Base-by-base conservation (phyloP, 116 monocot genomes). In the Phalaenopsis hybrid region DNA sequence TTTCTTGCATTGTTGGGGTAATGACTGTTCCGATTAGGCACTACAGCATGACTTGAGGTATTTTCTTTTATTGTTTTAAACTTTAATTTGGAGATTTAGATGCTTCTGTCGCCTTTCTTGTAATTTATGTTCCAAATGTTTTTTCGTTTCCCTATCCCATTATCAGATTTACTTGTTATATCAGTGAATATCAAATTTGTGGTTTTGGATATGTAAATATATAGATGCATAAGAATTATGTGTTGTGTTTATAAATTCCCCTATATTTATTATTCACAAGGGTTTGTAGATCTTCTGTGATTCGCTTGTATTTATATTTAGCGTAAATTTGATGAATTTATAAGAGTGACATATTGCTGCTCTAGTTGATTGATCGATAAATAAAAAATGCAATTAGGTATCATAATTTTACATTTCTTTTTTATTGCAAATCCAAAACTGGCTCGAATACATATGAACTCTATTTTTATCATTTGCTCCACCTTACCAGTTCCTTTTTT, bases 21-120 rank as follows among this genome's bases (percentile, higher is more conserved):
- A 46, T 48, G 75, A 49, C 13, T n/a, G 58, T 21, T 12, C 43
- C 43, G 77, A 6, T n/a, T 81, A 81, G 73, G 72, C 78, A 7
- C 7, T 59, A 37, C 34, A 5, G 5, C 63, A 25, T 63, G 34
- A 5, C 37, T 5, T 72, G 31, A 4, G 4, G 8, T 0, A 5
- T 25, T 12, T 10, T 72, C 0, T 72, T 10, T 4, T n/a, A 0
- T 72, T 31, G 5, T 2, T 34, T 72, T 72, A 15, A 37, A 15
- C 37, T 37, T 55, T 55, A 55, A 2, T 55, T 12, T 55, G 55
- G 15, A 55, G 55, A 13, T 55, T 55, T 2, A 16, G 3, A 55
- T 15, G 9, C 72, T 72, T 0, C 37, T 72, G 33, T 12, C 70
- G 55, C 33, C 20, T 82, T 63, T 23, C 21, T 63, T 63, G 25